Evolutionary conservation across 2,329 filamentous ascomycete genomes (phyloP).

Genomic region (Cytospora schulzeri): DNA sequence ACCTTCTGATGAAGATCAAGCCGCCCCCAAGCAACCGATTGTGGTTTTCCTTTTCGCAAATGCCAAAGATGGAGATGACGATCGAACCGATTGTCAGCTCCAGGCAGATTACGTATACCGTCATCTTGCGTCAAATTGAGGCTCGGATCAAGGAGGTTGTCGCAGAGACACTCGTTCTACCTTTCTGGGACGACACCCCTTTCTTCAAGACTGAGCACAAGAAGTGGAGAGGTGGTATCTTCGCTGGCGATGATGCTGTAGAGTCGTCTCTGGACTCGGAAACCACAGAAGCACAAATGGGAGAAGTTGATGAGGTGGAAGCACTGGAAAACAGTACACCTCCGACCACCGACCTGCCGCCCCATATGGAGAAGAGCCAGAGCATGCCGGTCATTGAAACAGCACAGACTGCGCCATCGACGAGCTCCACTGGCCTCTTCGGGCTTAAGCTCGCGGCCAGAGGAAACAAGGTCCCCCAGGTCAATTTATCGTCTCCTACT

Average conservation of each 20-base stretch:
- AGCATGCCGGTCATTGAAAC: slow-evolving; percentile 50
- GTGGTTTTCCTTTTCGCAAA: slow-evolving; percentile 95
- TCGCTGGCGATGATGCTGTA: slow-evolving; percentile 56
- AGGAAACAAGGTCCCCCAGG: slow-evolving; percentile 30
- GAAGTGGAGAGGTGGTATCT: slow-evolving; percentile 83
- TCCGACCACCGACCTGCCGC: slow-evolving; percentile 43
- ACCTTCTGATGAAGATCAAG: slow-evolving; percentile 84
- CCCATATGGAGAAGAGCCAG: slow-evolving; percentile 58
- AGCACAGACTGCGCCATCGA: slow-evolving; percentile 39
- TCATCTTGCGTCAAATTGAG: slow-evolving; percentile 91
- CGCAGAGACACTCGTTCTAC: slow-evolving; percentile 85
- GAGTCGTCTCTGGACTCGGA: slow-evolving; percentile 42
- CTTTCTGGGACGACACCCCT: slow-evolving; percentile 95
- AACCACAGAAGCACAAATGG: slow-evolving; percentile 44
- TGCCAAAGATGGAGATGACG: slow-evolving; percentile 91
- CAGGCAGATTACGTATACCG: slow-evolving; percentile 90
- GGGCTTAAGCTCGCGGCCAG: slow-evolving; percentile 50
- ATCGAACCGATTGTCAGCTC: slow-evolving; percentile 95
- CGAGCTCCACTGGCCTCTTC: slow-evolving; percentile 47
- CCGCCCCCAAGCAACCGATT: slow-evolving; percentile 91
- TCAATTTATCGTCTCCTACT: slow-evolving; percentile 20
- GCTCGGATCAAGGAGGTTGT: slow-evolving; percentile 93
- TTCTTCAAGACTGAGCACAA: slow-evolving; percentile 83
- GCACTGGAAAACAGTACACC: slow-evolving; percentile 44
- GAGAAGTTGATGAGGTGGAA: slow-evolving; percentile 52